Base-by-base conservation (phyloP, 139 green algal genomes). In the Chlamydomonas eustigma region DNA sequence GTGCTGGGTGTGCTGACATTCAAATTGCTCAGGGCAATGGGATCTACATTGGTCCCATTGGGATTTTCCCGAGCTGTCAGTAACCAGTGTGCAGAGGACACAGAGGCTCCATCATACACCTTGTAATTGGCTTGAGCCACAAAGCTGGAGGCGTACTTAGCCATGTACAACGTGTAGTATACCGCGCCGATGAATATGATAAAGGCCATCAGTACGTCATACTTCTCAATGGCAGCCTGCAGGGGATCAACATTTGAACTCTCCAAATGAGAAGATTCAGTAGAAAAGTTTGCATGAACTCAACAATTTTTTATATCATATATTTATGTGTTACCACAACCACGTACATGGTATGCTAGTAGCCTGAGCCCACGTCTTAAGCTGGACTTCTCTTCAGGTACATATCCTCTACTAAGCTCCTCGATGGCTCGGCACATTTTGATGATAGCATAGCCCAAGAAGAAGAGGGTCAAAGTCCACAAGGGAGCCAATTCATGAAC, bases 381-480 rank as follows among this genome's bases (percentile, higher is more conserved):
- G 44, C 44, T 58, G 44, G 22, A 58, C 12, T 22, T 22, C 44
- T 58, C 44, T 12, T 12, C 22, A 12, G 12, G 44, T 12, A 22
- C 22, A 22, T 12, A 58, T 12, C 44, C 44, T 22, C 22, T 12
- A 22, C 44, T 22, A 12, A 58, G 44, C 22, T 58, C 12, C 44
- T 58, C 22, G 44, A 58, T 22, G 12, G 44, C 44, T 28, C 12
- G 44, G 12, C 12, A 22, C 44, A 58, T 12, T 22, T 22, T 12
- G 12, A 58, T 22, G 44, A 64, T n/a, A 5, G 37, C 4, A 0
- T 71, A 73, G 31, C 37, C 0, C n/a, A 39, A 44, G 71, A 78
- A 82, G 1, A 69, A 37, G 30, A 71, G 4, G 22, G 32, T 70
- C 63, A 82, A 34, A 34, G 76, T 33, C 77, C 77, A 82, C 33